These are phyloP conservation scores for Domatiomyces catenatus DNA, from an alignment of 2,329 filamentous ascomycete genomes.

Conservation along the genomic window DNA sequence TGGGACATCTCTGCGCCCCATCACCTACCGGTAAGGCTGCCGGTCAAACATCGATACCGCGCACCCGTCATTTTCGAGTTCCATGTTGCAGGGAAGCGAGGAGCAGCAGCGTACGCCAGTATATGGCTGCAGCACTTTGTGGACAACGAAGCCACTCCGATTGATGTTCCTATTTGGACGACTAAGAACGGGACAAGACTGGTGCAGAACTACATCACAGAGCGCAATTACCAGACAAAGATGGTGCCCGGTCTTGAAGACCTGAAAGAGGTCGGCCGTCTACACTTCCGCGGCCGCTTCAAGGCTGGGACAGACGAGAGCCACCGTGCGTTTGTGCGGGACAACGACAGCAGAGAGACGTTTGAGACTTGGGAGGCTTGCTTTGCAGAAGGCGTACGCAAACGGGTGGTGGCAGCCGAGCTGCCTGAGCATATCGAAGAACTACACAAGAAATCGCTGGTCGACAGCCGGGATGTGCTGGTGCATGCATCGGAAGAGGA, in stretches of 20 bases:
- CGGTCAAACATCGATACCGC: slow-evolving; percentile 79
- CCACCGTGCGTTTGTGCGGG: slow-evolving; percentile 66
- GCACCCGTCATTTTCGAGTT: slow-evolving; percentile 85
- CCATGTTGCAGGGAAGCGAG: slow-evolving; percentile 51
- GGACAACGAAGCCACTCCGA: slow-evolving; percentile 60
- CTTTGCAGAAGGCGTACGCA: slow-evolving; percentile 68
- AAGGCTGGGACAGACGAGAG: slow-evolving; percentile 80
- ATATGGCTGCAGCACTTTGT: slow-evolving; percentile 76
- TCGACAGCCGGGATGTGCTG: slow-evolving; percentile 65
- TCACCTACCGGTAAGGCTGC: slow-evolving; percentile 52
- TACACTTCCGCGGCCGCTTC: slow-evolving; percentile 68
- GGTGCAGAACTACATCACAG: slow-evolving; percentile 83
- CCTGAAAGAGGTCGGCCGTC: slow-evolving; percentile 62
- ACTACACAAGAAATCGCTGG: slow-evolving; percentile 67
- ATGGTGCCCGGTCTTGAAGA: slow-evolving; percentile 56
- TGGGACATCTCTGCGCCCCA: slow-evolving; percentile 41
- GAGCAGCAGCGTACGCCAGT: slow-evolving; percentile 58
- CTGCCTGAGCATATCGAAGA: slow-evolving; percentile 57
- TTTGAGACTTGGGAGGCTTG: slow-evolving; percentile 93
- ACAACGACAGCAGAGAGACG: slow-evolving; percentile 81
- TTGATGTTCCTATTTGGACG: slow-evolving; percentile 83
- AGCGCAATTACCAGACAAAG: slow-evolving; percentile 50
- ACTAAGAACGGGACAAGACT: slow-evolving; percentile 61
- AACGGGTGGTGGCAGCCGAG: slow-evolving; percentile 54
- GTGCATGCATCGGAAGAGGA: slow-evolving; percentile 54